phyloP scores from a whole-genome alignment of 2,329 filamentous ascomycete species.

The Talaromyces marneffei region DNA sequence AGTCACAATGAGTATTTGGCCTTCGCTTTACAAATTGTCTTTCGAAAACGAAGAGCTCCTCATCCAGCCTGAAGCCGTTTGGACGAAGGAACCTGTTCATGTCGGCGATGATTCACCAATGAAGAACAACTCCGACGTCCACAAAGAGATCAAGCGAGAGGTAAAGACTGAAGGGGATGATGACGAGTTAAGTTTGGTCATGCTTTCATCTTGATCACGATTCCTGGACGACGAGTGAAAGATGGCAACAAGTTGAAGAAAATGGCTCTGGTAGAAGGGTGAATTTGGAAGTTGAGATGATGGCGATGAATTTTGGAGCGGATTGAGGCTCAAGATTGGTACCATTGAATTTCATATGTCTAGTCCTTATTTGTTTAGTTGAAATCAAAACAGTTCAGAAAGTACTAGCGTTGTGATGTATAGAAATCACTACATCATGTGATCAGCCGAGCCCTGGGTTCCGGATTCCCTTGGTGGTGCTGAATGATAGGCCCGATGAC shows the following conservation, averaged over 20 bases:
- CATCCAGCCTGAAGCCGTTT: neutral
- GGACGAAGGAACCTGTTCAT: neutral
- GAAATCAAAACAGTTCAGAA: neutral
- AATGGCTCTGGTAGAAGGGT: neutral
- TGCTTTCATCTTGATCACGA: neutral
- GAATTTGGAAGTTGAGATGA: neutral
- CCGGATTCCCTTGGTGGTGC: neutral
- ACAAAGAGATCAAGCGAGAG: neutral
- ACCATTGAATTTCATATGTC: neutral
- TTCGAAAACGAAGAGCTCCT: neutral
- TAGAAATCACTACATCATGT: neutral
- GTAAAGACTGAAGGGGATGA: neutral
- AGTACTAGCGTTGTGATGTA: neutral
- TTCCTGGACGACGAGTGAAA: neutral
- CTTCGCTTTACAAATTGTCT: neutral
- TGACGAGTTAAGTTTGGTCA: neutral
- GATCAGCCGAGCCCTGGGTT: neutral
- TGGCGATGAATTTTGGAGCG: neutral
- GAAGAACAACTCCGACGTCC: neutral
- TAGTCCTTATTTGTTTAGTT: neutral
- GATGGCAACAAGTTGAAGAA: neutral
- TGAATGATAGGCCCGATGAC: neutral
- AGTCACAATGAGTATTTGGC: conserved; percentile 6
- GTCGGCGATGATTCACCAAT: neutral
- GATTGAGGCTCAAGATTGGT: neutral